Base-by-base conservation (phyloP, 768 basidiomycete genomes). In the Cystofilobasidium capitatum region DNA sequence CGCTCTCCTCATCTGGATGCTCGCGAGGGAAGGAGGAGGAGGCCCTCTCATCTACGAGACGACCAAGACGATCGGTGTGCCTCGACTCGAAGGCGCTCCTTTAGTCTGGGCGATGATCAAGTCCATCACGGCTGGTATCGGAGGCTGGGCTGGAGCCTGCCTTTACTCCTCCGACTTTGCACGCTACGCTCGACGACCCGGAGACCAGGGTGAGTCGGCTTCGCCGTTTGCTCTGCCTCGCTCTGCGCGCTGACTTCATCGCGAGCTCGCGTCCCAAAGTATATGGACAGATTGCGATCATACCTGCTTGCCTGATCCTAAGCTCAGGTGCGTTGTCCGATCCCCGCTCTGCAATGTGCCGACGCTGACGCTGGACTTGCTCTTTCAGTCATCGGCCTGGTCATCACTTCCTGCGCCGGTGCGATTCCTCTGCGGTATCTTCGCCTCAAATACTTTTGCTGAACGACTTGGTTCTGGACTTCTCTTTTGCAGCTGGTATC, bases 371-470 rank as follows among this genome's bases (percentile, higher is more conserved):
- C 39, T 72, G 58, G 62, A 63, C 44, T 55, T 71, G 39, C 63
- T 71, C 60, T 45, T 71, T 70, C 65, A 24, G 55, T 76, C 26
- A 71, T 76, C 44, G 75, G 75, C 17, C 71, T 76, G 51, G 45
- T 75, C 54, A 69, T 74, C 36, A 73, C 74, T 13, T 73, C 72
- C 2, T 71, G 71, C 31, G 75, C 72, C 0, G 73, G 51, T 64
- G 24, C 40, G n/a, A n/a, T 36, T n/a, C 39, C 16, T 17, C 33
- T 37, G 20, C 13, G 33, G n/a, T 35, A 33, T 17, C 36, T 6
- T 58, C 24, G 35, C 9, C n/a, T n/a, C n/a, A n/a, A n/a, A n/a
- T n/a, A n/a, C n/a, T n/a, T n/a, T n/a, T n/a, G n/a, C n/a, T n/a
- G n/a, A n/a, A n/a, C n/a, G n/a, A 22, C 22, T 35, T 20, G 7